phyloP scores from a whole-genome alignment of 306 rosid genomes.

The Geum urbanum region DNA sequence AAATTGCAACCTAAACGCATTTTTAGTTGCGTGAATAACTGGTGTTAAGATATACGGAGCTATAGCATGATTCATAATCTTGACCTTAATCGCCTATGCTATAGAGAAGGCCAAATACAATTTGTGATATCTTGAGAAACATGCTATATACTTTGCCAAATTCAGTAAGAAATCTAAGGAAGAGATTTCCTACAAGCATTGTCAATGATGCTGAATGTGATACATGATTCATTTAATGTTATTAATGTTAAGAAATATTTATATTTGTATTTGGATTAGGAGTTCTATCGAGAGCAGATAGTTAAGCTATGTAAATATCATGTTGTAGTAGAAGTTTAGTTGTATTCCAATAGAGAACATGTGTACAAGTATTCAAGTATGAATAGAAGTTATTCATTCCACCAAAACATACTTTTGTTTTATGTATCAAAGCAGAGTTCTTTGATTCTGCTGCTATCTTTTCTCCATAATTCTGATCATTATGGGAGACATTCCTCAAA shows the following conservation, averaged over 20 bases:
- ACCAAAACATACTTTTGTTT: too few species aligned
- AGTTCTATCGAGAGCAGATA: too few species aligned
- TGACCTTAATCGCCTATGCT: background rate
- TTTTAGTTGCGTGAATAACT: slow-evolving; percentile 8
- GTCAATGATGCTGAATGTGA: background rate
- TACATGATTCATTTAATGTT: background rate
- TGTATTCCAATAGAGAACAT: too few species aligned
- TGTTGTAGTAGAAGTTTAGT: too few species aligned
- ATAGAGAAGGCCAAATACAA: slow-evolving; percentile 1
- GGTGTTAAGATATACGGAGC: background rate
- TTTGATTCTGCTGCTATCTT: too few species aligned
- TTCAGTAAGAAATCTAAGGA: background rate
- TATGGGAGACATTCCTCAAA: too few species aligned
- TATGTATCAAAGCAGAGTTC: too few species aligned
- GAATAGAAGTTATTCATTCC: too few species aligned
- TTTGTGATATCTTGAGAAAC: background rate
- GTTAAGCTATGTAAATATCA: too few species aligned
- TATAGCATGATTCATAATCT: background rate
- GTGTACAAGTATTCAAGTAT: too few species aligned
- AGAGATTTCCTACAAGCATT: slow-evolving; percentile 4
- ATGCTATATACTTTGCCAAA: background rate
- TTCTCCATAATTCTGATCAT: background rate
- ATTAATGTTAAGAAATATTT: too few species aligned
- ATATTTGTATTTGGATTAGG: too few species aligned
- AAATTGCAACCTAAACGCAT: background rate